A percentile compares a stretch with the other conserved stretches of the same genome.
phyloP scores from a whole-genome alignment of 2,329 filamentous ascomycete genomes.

The Diaporthe sp. region DNA sequence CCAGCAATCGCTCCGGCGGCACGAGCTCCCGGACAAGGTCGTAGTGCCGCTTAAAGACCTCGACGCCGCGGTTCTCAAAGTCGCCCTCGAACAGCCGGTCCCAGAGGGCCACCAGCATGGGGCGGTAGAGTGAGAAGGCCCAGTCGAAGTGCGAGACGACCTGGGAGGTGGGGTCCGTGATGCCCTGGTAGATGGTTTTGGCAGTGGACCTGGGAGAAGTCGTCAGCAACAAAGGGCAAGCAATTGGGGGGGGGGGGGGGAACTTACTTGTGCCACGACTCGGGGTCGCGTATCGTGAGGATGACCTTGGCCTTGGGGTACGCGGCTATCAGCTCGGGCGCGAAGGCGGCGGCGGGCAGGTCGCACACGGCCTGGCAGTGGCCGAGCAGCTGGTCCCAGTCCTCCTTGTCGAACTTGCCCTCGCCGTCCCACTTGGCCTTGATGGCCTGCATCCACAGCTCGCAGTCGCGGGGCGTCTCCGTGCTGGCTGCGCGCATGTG shows the following conservation, averaged over 20 bases:
- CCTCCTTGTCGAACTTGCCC: conserved; percentile 50
- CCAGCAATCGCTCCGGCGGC: conserved; percentile 52
- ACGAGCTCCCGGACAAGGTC: conserved; percentile 46
- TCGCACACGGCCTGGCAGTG: conserved; percentile 52
- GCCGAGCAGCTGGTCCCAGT: conserved; percentile 63
- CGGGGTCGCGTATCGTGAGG: conserved; percentile 56
- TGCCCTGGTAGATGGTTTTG: conserved; percentile 40
- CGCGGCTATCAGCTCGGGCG: conserved; percentile 59
- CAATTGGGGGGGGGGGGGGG: conserved; percentile 36
- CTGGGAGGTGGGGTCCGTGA: conserved; percentile 36
- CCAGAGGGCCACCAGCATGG: conserved; percentile 41
- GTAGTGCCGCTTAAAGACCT: conserved; percentile 39
- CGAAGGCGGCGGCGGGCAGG: conserved; percentile 49
- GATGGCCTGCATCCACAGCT: conserved; percentile 46
- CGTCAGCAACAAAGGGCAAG: neutral
- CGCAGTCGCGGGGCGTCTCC: conserved; percentile 42
- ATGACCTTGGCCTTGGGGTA: conserved; percentile 66
- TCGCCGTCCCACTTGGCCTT: conserved; percentile 46
- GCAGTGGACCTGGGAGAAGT: conserved; percentile 39
- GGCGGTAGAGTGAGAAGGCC: conserved; percentile 40
- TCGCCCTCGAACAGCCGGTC: conserved; percentile 40
- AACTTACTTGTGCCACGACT: conserved; percentile 56
- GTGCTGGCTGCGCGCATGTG: conserved; percentile 42
- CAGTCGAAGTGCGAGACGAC: conserved; percentile 42
- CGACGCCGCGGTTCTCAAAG: conserved; percentile 40